phyloP scores from a whole-genome alignment of 257 asterid genomes.

The Coffea eugenioides region DNA sequence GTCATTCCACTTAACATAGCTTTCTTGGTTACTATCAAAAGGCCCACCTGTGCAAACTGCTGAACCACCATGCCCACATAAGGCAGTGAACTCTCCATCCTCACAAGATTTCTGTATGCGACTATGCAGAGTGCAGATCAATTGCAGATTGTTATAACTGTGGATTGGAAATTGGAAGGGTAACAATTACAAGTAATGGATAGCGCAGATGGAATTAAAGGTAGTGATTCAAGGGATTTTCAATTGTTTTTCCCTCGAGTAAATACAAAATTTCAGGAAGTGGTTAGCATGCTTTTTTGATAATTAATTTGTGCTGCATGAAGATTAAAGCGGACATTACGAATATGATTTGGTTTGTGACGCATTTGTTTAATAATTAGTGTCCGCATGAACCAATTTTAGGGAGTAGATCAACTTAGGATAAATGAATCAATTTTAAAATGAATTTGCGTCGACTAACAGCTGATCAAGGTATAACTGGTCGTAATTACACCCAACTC shows the following conservation, averaged over 20 bases:
- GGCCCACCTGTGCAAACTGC: conserved; percentile 61
- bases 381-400: not conserved
- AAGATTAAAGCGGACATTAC: not conserved
- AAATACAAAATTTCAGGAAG: conserved; percentile 12
- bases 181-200: not conserved
- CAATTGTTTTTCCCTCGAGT: not conserved
- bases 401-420: not conserved
- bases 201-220: not conserved
- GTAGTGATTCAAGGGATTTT: too few species aligned
- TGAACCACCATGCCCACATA: conserved; percentile 52
- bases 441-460: not conserved
- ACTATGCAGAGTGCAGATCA: not conserved
- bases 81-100: conserved; percentile 38
- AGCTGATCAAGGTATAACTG: not conserved
- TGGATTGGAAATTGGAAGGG: too few species aligned
- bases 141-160: not conserved
- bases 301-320: not conserved
- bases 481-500: not conserved
- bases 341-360: not conserved
- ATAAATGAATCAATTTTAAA: not conserved
- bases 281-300: not conserved
- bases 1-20: conserved; percentile 62
- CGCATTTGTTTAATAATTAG: conserved; percentile 10
- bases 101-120: conserved; percentile 3
- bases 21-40: conserved; percentile 39